These are phyloP conservation scores for Aspergillus hortae DNA, from an alignment of 2,329 filamentous ascomycete species.

Conservation along the genomic window DNA sequence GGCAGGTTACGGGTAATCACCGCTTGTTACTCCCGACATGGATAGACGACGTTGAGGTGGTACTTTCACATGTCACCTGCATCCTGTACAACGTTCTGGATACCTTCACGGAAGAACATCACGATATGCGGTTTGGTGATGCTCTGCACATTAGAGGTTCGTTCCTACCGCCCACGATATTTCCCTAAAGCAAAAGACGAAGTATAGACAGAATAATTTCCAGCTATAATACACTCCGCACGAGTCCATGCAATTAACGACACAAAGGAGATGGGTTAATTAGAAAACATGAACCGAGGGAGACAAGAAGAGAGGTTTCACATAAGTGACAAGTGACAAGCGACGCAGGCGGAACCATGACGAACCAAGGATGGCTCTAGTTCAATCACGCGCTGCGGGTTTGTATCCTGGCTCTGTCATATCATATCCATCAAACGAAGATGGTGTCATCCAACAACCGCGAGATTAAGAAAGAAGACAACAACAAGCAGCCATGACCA, in stretches of 20 bases:
- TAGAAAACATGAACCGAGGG: neutral
- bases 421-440: neutral
- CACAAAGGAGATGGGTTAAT: neutral
- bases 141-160: neutral
- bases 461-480: neutral
- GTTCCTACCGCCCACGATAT: neutral
- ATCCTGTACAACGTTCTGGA: neutral
- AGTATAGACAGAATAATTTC: constrained; percentile 2
- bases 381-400: neutral
- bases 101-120: neutral
- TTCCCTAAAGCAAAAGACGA: neutral
- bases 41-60: neutral
- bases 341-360: neutral
- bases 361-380: neutral
- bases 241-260: constrained; percentile 3
- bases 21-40: neutral
- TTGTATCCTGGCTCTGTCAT: neutral
- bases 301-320: neutral
- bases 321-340: neutral
- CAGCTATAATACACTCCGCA: constrained; percentile 5
- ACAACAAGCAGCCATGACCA: neutral
- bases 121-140: neutral
- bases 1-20: neutral
- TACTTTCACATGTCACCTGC: neutral
- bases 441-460: neutral